Conservation (phyloP, 768 basidiomycete species). For the Tulasnella sp. region DNA sequence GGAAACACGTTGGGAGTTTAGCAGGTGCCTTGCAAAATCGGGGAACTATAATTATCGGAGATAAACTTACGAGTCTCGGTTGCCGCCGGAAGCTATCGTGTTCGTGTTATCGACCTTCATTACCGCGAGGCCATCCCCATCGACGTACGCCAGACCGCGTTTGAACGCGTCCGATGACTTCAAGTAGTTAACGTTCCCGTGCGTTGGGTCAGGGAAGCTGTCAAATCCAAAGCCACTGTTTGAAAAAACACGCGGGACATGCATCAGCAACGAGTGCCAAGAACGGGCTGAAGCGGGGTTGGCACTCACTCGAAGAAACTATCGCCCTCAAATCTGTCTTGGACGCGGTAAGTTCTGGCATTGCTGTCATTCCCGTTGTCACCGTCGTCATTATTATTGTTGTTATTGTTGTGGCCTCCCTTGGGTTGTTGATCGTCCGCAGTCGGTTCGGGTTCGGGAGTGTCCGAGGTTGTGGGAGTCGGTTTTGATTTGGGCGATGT, state of each 20-base stretch:
- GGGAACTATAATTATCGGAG: constrained; percentile 3
- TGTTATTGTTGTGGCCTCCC: not conserved
- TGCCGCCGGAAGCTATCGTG: constrained; percentile 53
- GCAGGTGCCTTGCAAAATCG: constrained; percentile 6
- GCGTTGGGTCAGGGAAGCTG: constrained; percentile 64
- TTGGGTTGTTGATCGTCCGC: not conserved
- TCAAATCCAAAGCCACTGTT: constrained; percentile 73
- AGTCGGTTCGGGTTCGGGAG: not conserved
- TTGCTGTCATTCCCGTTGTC: not conserved
- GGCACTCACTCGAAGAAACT: constrained; percentile 61
- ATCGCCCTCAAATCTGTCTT: constrained; percentile 54
- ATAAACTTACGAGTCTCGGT: constrained; percentile 56
- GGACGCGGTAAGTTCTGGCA: constrained; percentile 44
- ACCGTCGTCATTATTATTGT: not conserved
- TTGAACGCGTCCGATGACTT: constrained; percentile 52
- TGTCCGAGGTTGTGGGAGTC: not conserved
- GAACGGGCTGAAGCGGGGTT: not conserved
- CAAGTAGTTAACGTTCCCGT: constrained; percentile 68
- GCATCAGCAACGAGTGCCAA: constrained; percentile 1
- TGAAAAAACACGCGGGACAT: constrained; percentile 16
- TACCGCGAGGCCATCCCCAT: constrained; percentile 58
- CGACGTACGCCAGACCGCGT: constrained; percentile 64
- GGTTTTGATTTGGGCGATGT: constrained; percentile 3
- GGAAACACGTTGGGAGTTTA: not conserved
- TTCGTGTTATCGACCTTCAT: constrained; percentile 66